Conservation (phyloP, 345 rosid species). For the Rhizophora mangle region DNA sequence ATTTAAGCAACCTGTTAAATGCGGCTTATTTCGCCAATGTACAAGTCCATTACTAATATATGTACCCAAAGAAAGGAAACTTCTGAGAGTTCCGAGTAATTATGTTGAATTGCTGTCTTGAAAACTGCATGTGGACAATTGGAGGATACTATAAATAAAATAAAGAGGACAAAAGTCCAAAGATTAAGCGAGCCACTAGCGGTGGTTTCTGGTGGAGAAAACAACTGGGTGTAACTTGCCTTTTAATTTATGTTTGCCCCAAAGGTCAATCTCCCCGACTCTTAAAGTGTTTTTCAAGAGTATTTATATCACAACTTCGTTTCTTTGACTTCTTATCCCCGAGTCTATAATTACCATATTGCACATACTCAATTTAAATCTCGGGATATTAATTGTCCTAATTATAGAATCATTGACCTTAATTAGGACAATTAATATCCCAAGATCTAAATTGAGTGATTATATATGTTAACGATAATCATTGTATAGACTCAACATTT, state of each 20-base stretch:
- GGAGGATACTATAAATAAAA: background rate
- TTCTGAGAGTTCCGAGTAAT: background rate
- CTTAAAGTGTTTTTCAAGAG: too few relatives aligned
- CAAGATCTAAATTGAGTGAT: too few relatives aligned
- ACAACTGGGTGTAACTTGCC: constrained; percentile 5
- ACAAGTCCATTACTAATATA: too few relatives aligned
- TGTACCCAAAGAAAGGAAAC: background rate
- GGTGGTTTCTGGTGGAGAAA: background rate
- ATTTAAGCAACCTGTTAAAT: background rate
- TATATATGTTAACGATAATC: too few relatives aligned
- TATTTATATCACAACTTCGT: too few relatives aligned
- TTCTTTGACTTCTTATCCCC: too few relatives aligned
- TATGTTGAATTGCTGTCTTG: background rate
- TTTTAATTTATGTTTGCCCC: background rate
- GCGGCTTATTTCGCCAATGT: background rate
- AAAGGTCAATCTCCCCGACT: background rate
- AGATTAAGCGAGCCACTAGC: background rate
- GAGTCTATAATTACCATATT: too few relatives aligned
- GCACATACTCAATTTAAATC: too few relatives aligned
- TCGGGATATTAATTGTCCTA: too few relatives aligned
- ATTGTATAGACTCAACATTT: too few relatives aligned
- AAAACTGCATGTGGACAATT: background rate
- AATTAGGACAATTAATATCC: too few relatives aligned
- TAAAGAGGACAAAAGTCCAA: background rate
- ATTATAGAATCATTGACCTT: too few relatives aligned